Percentiles rank a stretch among this genome's conserved stretches.
These are phyloP conservation scores for Haplosporangium sp. DNA, from an alignment of 371 early-diverging fungal genomes.

Conservation along the genomic window DNA sequence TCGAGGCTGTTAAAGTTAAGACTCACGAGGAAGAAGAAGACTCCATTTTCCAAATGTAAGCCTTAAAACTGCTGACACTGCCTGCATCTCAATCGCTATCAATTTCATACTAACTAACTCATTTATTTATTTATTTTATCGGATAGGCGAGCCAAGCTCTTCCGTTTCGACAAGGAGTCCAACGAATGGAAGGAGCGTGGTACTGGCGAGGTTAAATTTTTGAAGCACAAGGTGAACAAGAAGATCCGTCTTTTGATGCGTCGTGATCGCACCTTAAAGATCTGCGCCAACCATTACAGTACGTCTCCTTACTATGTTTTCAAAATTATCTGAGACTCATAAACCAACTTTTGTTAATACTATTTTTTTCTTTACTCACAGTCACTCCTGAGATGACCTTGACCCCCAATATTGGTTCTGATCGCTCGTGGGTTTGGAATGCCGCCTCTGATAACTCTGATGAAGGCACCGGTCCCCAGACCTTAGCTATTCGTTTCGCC, in stretches of 20 bases:
- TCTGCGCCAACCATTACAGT: constrained; percentile 97
- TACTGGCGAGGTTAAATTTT: constrained; percentile 95
- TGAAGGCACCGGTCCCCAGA: constrained; percentile 84
- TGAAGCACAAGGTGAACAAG: constrained; percentile 89
- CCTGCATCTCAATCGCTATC: neutral
- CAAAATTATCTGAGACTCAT: neutral
- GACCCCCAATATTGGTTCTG: constrained; percentile 94
- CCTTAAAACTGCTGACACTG: constrained; percentile 7
- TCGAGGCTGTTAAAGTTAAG: constrained; percentile 93
- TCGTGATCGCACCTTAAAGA: constrained; percentile 97
- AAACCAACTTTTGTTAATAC: neutral
- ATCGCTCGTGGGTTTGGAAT: constrained; percentile 98
- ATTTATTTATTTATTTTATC: neutral
- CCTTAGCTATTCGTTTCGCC: constrained; percentile 96
- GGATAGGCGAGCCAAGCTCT: constrained; percentile 95
- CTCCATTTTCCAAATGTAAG: constrained; percentile 93
- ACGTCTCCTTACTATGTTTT: constrained; percentile 10
- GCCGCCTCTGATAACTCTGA: constrained; percentile 87
- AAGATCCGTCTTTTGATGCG: constrained; percentile 97
- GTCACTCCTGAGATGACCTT: constrained; percentile 91
- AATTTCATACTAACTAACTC: neutral
- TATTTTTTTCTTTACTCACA: constrained; percentile 17
- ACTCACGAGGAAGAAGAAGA: constrained; percentile 97
- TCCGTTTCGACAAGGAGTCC: constrained; percentile 90
- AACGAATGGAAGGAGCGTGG: constrained; percentile 99